Base-by-base conservation (phyloP, 1,139 yeast genomes). In the Zygosaccharomyces sapae region DNA sequence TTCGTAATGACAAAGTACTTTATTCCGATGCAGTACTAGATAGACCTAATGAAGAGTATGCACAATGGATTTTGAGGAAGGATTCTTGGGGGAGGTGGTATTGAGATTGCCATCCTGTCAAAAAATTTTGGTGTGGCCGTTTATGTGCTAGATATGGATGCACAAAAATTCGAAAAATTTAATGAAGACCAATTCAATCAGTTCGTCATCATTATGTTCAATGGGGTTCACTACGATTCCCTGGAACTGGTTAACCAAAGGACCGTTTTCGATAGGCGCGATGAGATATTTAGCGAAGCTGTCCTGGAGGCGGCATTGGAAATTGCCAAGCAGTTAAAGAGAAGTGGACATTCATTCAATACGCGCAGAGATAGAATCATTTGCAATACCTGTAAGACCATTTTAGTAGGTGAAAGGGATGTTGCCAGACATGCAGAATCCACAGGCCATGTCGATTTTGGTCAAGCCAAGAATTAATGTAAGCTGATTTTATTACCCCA, bases 71-170 rank as follows among this genome's bases (percentile, higher is more conserved):
- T 25, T 55, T 62, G 40, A 70, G 75, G 51, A 75, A 74, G 27
- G 80, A 76, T 41, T 76, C 86, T 19, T 86, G 95, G 95, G 95
- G 95, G 95, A 16, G 95, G 95, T 5, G 94, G 89, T 3, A 85
- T 86, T 38, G 95, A 86, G 62, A 68, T 86, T 47, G 80, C 82
- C 10, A 82, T 86, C 7, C 65, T 86, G 30, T 76, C 88, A 1
- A 71, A 74, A 29, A 72, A 76, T 58, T 72, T 83, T 44, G 68
- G 71, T 2, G 64, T 83, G 4, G 72, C 78, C 4, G 80, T 86
- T 34, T 71, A 75, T 48, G 81, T 88, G 24, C 66, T 85, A 33
- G 95, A 86, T 58, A 79, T 86, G 20, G 86, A 81, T 57, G 82
- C 81, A 56, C 79, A 80, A 2, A 71, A 79, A 38, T 65, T 77